A percentile compares a stretch with the other conserved stretches of the same genome.
These are phyloP conservation scores for Oryza brachyantha DNA, from an alignment of 176 grass and related monocot genomes.

Conservation along the genomic window DNA sequence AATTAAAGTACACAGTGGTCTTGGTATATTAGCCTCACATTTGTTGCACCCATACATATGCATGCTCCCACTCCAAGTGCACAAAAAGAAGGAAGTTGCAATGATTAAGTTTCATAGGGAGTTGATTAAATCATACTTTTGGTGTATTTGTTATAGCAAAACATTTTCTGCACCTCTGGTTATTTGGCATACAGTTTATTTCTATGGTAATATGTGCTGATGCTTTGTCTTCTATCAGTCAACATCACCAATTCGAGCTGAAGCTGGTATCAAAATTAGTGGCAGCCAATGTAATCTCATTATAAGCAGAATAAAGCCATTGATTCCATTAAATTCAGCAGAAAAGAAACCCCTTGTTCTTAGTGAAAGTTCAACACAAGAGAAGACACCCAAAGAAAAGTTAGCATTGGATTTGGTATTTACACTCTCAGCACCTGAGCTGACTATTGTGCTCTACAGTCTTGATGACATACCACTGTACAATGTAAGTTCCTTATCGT, in stretches of 20 bases:
- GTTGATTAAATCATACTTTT: not conserved
- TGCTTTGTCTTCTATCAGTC: conserved; percentile 41
- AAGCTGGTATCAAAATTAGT: conserved; percentile 76
- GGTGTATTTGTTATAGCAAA: not conserved
- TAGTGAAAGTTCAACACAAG: conserved; percentile 58
- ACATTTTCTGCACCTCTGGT: not conserved
- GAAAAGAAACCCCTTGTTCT: conserved; percentile 77
- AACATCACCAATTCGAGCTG: conserved; percentile 56
- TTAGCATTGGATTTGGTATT: conserved; percentile 56
- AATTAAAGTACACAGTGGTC: conserved; percentile 9
- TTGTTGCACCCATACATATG: conserved; percentile 15
- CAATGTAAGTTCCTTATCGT: conserved; percentile 66
- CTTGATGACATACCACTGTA: conserved; percentile 62
- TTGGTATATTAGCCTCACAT: not conserved
- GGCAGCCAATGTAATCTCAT: conserved; percentile 69
- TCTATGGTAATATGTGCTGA: conserved; percentile 12
- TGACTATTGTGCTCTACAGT: conserved; percentile 69
- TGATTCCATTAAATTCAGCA: conserved; percentile 52
- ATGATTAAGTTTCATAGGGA: not conserved
- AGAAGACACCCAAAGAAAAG: conserved; percentile 48
- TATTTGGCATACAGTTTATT: conserved; percentile 4
- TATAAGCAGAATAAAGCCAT: conserved; percentile 78
- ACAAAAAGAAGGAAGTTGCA: conserved; percentile 1
- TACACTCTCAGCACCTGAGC: conserved; percentile 58
- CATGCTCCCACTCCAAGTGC: not conserved